These are phyloP conservation scores for Phytophthora agathidicida DNA, from an alignment of 352 stramenopile genomes.

Conservation along the genomic window DNA sequence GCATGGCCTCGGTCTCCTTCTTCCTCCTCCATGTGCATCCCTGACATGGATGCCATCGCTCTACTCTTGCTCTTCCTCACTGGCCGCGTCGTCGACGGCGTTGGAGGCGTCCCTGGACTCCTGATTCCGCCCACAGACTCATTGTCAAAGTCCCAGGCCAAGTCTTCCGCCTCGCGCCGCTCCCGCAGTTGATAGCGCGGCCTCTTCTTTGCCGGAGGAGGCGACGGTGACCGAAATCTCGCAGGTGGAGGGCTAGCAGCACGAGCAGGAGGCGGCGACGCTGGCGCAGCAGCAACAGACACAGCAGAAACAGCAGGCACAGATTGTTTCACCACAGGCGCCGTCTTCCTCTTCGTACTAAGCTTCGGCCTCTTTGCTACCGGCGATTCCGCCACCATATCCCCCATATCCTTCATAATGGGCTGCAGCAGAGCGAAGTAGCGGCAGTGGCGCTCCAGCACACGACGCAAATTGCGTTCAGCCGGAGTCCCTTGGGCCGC, in stretches of 20 bases:
- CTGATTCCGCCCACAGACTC: constrained; percentile 15
- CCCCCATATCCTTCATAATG: constrained; percentile 32
- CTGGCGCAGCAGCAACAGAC: neutral
- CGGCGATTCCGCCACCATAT: constrained; percentile 8
- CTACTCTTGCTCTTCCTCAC: constrained; percentile 29
- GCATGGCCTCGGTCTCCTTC: constrained; percentile 10
- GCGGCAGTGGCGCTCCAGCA: constrained; percentile 36
- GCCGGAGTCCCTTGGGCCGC: constrained; percentile 24
- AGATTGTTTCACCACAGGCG: neutral
- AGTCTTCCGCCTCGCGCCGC: constrained; percentile 6
- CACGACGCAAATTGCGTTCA: constrained; percentile 27
- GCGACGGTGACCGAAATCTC: constrained; percentile 2
- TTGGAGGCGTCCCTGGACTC: constrained; percentile 22
- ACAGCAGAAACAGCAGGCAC: constrained; percentile 1
- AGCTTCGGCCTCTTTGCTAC: constrained; percentile 36
- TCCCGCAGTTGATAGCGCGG: constrained; percentile 14
- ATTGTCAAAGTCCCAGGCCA: constrained; percentile 29
- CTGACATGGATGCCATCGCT: constrained; percentile 25
- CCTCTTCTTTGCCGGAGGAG: constrained; percentile 18
- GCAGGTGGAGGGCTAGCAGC: constrained; percentile 10
- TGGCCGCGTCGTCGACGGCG: constrained; percentile 11
- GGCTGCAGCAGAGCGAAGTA: constrained; percentile 41
- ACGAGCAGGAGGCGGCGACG: constrained; percentile 9
- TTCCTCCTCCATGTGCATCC: constrained; percentile 23
- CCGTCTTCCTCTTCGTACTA: constrained; percentile 29